Base-by-base conservation (phyloP, 805 yeast genomes). In the Teunomyces tritomae region DNA sequence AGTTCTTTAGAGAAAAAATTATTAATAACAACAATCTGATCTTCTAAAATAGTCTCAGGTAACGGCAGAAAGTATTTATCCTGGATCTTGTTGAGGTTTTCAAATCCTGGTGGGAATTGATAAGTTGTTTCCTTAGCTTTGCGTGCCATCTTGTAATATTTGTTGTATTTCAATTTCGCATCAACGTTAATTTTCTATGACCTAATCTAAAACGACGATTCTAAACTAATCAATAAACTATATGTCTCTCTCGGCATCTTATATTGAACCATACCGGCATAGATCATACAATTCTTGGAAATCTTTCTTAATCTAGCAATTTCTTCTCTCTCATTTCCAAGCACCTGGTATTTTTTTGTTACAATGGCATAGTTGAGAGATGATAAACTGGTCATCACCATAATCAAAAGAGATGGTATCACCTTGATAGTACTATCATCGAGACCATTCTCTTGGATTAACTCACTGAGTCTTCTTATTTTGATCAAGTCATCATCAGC, bases 261-360 rank as follows among this genome's bases (percentile, higher is more conserved):
- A 67, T 87, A 90, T 68, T 89, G 96, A 32, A 91, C 85, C 84
- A 92, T 86, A 51, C 97, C 98, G 5, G 97, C 96, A 64, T 86
- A 92, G 3, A 91, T 82, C 90, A 91, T 89, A 65, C 96, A 87
- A 65, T 89, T 89, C 64, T 83, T 85, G 2, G 96, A 89, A 53
- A 85, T 75, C 24, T 57, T 53, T 51, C 77, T 77, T 59, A 89
- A 69, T 36, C 80, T 78, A 3, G 65, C 71, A 16, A 78, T 66
- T 61, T 84, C 86, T 48, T 78, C 80, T 43, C 57, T 60, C 36
- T 74, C 77, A 49, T 78, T 79, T 9, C 78, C 71, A 2, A 72
- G 58, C 7, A 77, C 71, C 32, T 72, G 71, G 55, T 69, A 80
- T 28, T 68, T 62, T 53, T 70, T 71, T 39, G 73, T 67, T 56